Base-by-base conservation (phyloP, 23 red algal genomes). In the Gracilaria caudata region DNA sequence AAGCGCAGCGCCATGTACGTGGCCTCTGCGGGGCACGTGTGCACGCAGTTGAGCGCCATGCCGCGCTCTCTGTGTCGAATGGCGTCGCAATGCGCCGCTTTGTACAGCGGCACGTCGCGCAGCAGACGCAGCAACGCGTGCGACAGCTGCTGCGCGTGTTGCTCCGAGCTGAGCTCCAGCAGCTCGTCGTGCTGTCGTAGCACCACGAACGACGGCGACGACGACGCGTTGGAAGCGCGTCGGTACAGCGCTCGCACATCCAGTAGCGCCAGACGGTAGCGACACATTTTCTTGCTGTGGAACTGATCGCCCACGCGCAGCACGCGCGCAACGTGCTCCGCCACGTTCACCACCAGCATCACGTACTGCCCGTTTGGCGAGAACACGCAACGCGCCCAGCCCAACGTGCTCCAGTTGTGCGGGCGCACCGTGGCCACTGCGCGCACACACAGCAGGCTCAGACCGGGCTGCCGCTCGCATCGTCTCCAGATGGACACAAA, bases 1-100 rank as follows among this genome's bases (percentile, higher is more conserved):
- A 91, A 91, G 21, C 56, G 51, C 58, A 91, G 53, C 56, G 87
- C 87, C 33, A 68, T 80, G 59, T 91, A 91, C 36, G 87, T 81
- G 2, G 87, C 87, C 56, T 91, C 87, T 2, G 64, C 76, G 24
- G 87, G 77, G 28, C 78, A 68, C 4, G 37, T 72, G 59, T 91
- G 87, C 23, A 91, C 58, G 38, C 57, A 64, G 57, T 80, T 81
- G 40, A 91, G 41, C 25, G 68, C 58, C 30, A 91, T 43, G n/a
- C 59, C 78, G 7, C 57, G 80, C 20, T 36, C 36, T 49, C 80
- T 59, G 7, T 35, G 60, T 35, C 32, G 10, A 32, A 65, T 35
- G 9, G 10, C 32, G 8, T 28, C 32, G 7, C 26, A 34, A 9
- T 65, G 60, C 29, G 32, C 25, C n/a, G 26, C 60, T 2, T 14